Evolutionary conservation across 2,329 filamentous ascomycete genomes (phyloP).

Genomic region (Penicillium occitanis): DNA sequence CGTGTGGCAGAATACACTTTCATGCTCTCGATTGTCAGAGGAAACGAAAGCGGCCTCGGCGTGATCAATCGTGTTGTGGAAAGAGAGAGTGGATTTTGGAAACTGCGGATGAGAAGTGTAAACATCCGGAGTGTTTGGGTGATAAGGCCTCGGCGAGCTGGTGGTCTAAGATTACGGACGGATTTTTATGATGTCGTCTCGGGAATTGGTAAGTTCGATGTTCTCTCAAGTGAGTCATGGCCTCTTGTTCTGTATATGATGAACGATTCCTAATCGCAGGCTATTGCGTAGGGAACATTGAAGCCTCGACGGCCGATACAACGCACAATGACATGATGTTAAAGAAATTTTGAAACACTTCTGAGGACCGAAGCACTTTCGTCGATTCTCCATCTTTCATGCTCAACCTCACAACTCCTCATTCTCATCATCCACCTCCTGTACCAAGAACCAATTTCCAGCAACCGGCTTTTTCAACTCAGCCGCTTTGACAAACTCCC

Average conservation of each 20-base stretch:
- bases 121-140: slow-evolving; percentile 15
- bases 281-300: not conserved
- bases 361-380: not conserved
- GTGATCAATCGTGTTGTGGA: slow-evolving; percentile 18
- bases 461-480: slow-evolving; percentile 5
- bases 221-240: not conserved
- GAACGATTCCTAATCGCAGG: not conserved
- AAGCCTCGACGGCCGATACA: not conserved
- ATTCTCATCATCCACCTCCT: not conserved
- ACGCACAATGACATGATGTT: not conserved
- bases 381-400: no score
- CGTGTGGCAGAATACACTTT: slow-evolving; percentile 15
- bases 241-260: not conserved
- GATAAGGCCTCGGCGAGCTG: not conserved
- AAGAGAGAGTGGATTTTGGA: slow-evolving; percentile 19
- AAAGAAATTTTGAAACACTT: not conserved
- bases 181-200: not conserved
- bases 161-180: slow-evolving; percentile 11
- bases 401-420: not conserved
- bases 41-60: slow-evolving; percentile 5
- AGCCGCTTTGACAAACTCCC: slow-evolving; percentile 12
- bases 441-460: slow-evolving; percentile 19
- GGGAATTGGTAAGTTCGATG: not conserved
- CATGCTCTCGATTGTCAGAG: slow-evolving; percentile 17
- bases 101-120: slow-evolving; percentile 14